phyloP scores from a whole-genome alignment of 257 asterid genomes.

The Henckelia pumila region DNA sequence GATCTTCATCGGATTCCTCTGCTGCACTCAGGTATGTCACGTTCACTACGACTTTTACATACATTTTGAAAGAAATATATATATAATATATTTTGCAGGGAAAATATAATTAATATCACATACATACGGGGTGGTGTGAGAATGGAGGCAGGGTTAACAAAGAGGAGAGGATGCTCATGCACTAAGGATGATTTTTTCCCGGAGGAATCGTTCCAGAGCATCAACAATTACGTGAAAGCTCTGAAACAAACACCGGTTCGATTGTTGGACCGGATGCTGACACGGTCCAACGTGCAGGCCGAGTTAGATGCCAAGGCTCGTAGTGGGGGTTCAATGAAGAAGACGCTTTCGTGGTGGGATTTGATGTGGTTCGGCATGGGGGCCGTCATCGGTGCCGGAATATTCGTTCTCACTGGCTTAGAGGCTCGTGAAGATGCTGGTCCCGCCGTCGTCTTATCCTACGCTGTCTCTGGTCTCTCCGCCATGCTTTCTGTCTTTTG shows the following conservation, averaged over 20 bases:
- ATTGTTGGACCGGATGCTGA: conserved; percentile 49
- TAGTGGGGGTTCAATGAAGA: conserved; percentile 63
- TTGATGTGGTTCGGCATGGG: conserved; percentile 93
- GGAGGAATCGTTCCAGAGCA: conserved; percentile 68
- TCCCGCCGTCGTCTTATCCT: conserved; percentile 75
- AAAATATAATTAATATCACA: too few species aligned
- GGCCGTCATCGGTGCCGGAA: conserved; percentile 86
- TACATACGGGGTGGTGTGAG: too few species aligned
- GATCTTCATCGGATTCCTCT: too few species aligned
- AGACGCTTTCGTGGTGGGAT: conserved; percentile 82
- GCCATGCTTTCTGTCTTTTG: conserved; percentile 84
- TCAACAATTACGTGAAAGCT: conserved; percentile 57
- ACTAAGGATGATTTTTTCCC: conserved; percentile 75
- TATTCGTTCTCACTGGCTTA: conserved; percentile 70
- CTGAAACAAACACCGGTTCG: conserved; percentile 53
- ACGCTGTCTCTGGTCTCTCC: conserved; percentile 68
- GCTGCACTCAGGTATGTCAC: too few species aligned
- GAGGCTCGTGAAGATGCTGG: conserved; percentile 56
- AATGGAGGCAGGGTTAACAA: conserved; percentile 26
- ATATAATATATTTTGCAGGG: too few species aligned
- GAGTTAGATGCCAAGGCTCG: conserved; percentile 59
- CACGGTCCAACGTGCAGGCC: conserved; percentile 48
- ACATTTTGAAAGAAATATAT: too few species aligned
- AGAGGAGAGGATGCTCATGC: conserved; percentile 54
- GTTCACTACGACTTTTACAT: too few species aligned